phyloP scores from a whole-genome alignment of 1,139 yeast species.

The Nakaseomyces kungkrabaensis region DNA sequence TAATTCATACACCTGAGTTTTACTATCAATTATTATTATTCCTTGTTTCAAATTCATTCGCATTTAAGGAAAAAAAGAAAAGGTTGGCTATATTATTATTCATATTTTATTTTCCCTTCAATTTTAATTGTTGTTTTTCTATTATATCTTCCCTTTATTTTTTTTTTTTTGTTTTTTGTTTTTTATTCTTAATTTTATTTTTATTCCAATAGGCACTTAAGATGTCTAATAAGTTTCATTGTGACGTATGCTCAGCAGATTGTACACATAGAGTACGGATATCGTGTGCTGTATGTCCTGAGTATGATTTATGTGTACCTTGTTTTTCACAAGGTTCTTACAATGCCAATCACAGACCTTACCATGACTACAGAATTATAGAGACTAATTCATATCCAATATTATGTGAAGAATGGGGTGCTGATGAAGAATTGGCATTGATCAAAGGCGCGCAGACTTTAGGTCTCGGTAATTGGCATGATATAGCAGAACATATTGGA shows the following conservation, averaged over 20 bases:
- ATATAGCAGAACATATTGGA: constrained; percentile 89
- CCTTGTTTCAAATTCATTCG: no score
- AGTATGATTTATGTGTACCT: constrained; percentile 92
- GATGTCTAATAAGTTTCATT: constrained; percentile 56
- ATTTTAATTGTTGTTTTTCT: no score
- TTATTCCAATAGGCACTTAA: not conserved
- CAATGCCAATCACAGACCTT: constrained; percentile 83
- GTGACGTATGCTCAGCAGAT: constrained; percentile 92
- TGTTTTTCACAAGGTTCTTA: constrained; percentile 81
- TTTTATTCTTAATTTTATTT: not conserved
- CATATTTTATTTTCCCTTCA: no score
- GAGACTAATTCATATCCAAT: constrained; percentile 95
- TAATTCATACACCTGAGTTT: no score
- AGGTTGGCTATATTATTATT: no score
- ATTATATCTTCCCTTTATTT: not conserved
- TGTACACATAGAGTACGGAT: constrained; percentile 87
- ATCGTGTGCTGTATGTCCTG: constrained; percentile 84
- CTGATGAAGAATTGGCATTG: constrained; percentile 84
- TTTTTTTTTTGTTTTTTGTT: not conserved
- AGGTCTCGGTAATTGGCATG: constrained; percentile 97
- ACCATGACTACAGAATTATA: constrained; percentile 83
- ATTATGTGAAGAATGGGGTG: constrained; percentile 90
- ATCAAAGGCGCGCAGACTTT: constrained; percentile 86
- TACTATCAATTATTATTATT: no score
- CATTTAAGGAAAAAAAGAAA: no score